Conservation (phyloP, 176 grass and related monocot species). For the Typha latifolia region DNA sequence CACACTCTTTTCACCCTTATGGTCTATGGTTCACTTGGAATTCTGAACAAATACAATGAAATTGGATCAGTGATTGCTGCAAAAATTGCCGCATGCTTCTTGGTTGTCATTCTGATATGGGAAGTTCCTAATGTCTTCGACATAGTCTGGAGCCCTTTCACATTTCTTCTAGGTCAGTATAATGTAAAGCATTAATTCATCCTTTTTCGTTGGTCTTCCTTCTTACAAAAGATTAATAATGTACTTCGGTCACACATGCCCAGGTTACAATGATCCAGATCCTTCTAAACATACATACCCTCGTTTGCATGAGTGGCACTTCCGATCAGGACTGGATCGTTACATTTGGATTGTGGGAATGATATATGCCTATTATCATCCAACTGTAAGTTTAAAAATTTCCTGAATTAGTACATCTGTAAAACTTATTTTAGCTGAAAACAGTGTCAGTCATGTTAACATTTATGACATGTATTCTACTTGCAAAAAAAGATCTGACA, state of each 20-base stretch:
- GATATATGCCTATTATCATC: slow-evolving; percentile 98
- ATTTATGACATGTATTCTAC: no score
- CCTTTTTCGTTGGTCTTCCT: slow-evolving; percentile 1
- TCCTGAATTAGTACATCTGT: not conserved
- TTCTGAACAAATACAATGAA: slow-evolving; percentile 95
- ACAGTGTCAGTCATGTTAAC: not conserved
- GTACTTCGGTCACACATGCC: slow-evolving; percentile 16
- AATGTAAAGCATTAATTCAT: slow-evolving; percentile 15
- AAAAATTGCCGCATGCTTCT: slow-evolving; percentile 76
- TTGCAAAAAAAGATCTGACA: not conserved
- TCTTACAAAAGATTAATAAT: slow-evolving; percentile 10
- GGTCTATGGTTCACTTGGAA: slow-evolving; percentile 92
- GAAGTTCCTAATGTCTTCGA: slow-evolving; percentile 86
- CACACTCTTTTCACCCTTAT: slow-evolving; percentile 98
- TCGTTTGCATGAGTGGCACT: slow-evolving; percentile 86
- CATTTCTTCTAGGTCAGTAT: slow-evolving; percentile 67
- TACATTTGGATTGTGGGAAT: slow-evolving; percentile 99
- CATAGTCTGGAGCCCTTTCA: slow-evolving; percentile 83
- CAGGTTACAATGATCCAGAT: slow-evolving; percentile 83
- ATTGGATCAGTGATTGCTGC: slow-evolving; percentile 67
- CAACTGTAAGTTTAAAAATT: slow-evolving; percentile 50
- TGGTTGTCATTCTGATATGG: slow-evolving; percentile 84
- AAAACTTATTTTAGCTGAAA: not conserved
- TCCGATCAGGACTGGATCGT: slow-evolving; percentile 92
- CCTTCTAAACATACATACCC: slow-evolving; percentile 82